phyloP scores from a whole-genome alignment of 768 basidiomycete genomes.

The Lyophyllum decastes region DNA sequence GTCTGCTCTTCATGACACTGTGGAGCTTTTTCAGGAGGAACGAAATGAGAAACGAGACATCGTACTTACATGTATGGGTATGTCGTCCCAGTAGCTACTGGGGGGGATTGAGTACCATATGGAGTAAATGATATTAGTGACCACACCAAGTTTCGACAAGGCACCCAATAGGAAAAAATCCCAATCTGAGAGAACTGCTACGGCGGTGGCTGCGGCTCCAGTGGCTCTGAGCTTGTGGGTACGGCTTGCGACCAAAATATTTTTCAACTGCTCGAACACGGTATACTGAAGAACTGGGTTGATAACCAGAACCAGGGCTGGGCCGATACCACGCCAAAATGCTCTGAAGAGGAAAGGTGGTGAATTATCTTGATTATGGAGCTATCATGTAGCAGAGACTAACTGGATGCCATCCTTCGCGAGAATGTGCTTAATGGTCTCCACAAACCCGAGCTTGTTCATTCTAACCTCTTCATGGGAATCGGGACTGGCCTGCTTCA shows the following conservation, averaged over 20 bases:
- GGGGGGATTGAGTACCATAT: constrained; percentile 1
- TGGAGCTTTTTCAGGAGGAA: not conserved
- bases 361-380: not conserved
- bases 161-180: constrained; percentile 97
- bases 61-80: constrained; percentile 50
- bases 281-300: constrained; percentile 97
- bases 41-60: not conserved
- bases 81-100: constrained; percentile 51
- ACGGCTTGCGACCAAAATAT: constrained; percentile 66
- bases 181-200: constrained; percentile 69
- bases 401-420: constrained; percentile 67
- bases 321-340: constrained; percentile 92
- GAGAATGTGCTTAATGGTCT: constrained; percentile 70
- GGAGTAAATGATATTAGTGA: not conserved
- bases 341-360: constrained; percentile 39
- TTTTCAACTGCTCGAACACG: constrained; percentile 94
- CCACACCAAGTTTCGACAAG: constrained; percentile 80
- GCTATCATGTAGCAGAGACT: constrained; percentile 6
- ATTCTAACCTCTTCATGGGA: constrained; percentile 26
- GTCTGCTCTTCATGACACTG: constrained; percentile 75
- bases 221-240: constrained; percentile 52
- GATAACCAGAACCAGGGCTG: constrained; percentile 89
- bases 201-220: constrained; percentile 41
- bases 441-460: constrained; percentile 60
- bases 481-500: constrained; percentile 34